Evolutionary conservation across 805 yeast genomes (phyloP), one percentile per base, ranked within the genome.

Genomic region (Pichia paraexigua): DNA sequence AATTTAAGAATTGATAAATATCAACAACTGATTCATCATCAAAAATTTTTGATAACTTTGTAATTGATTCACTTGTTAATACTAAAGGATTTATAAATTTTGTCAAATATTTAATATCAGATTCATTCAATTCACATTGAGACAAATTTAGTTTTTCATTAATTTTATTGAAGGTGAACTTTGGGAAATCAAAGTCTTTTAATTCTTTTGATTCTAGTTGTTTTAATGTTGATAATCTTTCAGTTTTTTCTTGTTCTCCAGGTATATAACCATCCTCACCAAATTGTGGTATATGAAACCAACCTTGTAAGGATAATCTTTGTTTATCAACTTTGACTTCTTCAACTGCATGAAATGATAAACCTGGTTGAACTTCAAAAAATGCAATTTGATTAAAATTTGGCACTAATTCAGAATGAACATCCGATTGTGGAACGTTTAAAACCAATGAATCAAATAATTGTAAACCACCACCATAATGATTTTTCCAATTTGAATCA

Each of bases 201-300:
- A 88, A 71, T 56, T 82, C 87, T 53, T 85, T 81, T 11, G 87
- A 78, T 59, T 88, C 92, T 53, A 90, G 69, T 62, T 80, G 92
- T 62, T 86, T 89, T 55, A 90, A 75, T 0, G 96, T 87, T 43
- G 89, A 80, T 60, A 76, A 74, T 0, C 86, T 84, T 58, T 84
- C 90, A 1, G 87, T 82, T 39, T 72, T 79, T 61, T 84, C 92
- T 65, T 88, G 90, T 63, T 89, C 96, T 7, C 95, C 95, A 39
- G 79, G 80, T 20, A 82, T 76, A 62, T 67, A 92, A 0, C 97
- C 98, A 35, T 78, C 82, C 68, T 94, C 99, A 11, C 96, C 97
- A 12, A 71, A 71, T 65, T 94, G 98, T 4, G 99, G 99, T 48
- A 91, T 87, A 67, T 94, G 99, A 64, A 92, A 95, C 99, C 99